Percentiles rank a stretch among this genome's conserved stretches.
phyloP scores from a whole-genome alignment of 768 basidiomycete genomes.

The Naganishia vaughanmartiniae region DNA sequence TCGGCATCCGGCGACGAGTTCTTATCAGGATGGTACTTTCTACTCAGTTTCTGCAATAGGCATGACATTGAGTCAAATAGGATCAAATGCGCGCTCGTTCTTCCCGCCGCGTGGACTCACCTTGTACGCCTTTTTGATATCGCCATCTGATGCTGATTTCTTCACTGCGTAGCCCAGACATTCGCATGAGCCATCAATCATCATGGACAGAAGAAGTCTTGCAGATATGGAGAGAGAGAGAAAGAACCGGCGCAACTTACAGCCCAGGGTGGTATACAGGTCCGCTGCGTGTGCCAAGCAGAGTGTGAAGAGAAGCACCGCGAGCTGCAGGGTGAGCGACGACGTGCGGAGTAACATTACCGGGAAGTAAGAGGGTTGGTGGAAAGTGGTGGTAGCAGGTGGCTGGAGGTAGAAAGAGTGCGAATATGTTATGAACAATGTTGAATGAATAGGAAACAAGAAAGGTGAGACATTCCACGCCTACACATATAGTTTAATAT shows the following conservation, averaged over 20 bases:
- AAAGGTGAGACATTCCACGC: no score
- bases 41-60: conserved; percentile 25
- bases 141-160: conserved; percentile 22
- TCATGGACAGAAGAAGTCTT: background rate
- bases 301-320: background rate
- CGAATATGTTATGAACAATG: no score
- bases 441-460: no score
- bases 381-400: no score
- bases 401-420: no score
- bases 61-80: background rate
- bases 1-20: conserved; percentile 47
- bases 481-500: no score
- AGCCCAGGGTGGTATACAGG: conserved; percentile 8
- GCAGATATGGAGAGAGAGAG: no score
- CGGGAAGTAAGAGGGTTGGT: background rate
- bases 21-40: conserved; percentile 35
- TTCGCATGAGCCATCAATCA: background rate
- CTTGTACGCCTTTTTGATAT: conserved; percentile 29
- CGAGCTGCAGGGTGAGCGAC: background rate
- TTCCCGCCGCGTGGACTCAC: background rate
- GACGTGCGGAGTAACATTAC: conserved; percentile 9
- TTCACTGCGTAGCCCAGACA: conserved; percentile 6
- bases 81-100: no score
- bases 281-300: conserved; percentile 13
- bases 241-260: background rate